Percentiles rank a stretch among this genome's conserved stretches.
Evolutionary conservation across 495 filamentous ascomycete genomes (phyloP).

Genomic region (Aspergillus wentii): DNA sequence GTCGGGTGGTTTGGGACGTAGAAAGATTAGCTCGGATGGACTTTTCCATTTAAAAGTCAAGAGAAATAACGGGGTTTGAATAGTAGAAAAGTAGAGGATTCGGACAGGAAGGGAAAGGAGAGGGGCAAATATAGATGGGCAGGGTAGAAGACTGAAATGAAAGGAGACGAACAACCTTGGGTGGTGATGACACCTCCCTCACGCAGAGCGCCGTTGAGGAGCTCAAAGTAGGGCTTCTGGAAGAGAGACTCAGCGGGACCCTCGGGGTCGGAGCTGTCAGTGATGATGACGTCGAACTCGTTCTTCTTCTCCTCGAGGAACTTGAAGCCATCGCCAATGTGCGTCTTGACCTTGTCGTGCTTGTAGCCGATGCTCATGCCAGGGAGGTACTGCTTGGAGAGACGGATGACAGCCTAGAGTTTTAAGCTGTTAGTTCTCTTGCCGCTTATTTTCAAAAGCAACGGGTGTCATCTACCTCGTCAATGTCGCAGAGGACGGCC

Average conservation of each 20-base stretch:
- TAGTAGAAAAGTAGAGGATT: not conserved
- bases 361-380: slow-evolving; percentile 90
- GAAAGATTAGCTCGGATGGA: slow-evolving; percentile 30
- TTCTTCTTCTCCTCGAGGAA: slow-evolving; percentile 90
- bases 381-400: slow-evolving; percentile 97
- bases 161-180: slow-evolving; percentile 98
- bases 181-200: slow-evolving; percentile 98
- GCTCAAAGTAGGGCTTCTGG: slow-evolving; percentile 98
- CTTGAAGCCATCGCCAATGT: slow-evolving; percentile 97
- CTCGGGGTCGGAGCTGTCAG: slow-evolving; percentile 95
- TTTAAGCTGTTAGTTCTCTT: not conserved
- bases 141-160: slow-evolving; percentile 30
- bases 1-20: slow-evolving; percentile 31
- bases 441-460: not conserved
- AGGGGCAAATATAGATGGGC: slow-evolving; percentile 4
- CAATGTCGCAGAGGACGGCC: slow-evolving; percentile 95
- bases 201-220: slow-evolving; percentile 79
- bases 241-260: slow-evolving; percentile 94
- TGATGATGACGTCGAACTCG: slow-evolving; percentile 99
- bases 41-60: slow-evolving; percentile 1
- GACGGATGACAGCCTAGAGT: slow-evolving; percentile 83
- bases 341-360: slow-evolving; percentile 84
- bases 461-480: too few relatives aligned
- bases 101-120: slow-evolving; percentile 3
- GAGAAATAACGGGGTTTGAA: slow-evolving; percentile 2